Conservation (phyloP, 1,284 basidiomycete genomes). For the Vanrija pseudolonga region DNA sequence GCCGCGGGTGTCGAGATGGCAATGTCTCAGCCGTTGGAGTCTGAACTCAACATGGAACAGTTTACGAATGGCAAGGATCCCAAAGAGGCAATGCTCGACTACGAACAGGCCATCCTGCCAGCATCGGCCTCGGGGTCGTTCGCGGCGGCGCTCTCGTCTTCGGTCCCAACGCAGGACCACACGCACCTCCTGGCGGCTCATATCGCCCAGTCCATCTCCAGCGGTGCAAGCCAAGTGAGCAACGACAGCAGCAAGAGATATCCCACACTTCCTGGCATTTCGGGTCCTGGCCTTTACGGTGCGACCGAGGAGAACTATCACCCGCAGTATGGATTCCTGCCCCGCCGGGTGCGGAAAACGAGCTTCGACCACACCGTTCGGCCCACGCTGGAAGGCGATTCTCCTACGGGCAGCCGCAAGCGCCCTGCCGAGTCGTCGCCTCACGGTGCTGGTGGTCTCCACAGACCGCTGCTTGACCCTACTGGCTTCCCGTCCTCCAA, state of each 20-base stretch:
- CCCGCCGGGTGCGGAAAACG: slow-evolving; percentile 77
- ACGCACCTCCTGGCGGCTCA: slow-evolving; percentile 12
- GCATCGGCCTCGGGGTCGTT: slow-evolving; percentile 23
- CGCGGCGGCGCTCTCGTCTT: slow-evolving; percentile 11
- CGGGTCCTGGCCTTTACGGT: slow-evolving; percentile 42
- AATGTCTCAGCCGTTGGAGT: slow-evolving; percentile 19
- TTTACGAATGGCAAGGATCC: slow-evolving; percentile 10
- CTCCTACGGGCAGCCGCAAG: slow-evolving; percentile 26
- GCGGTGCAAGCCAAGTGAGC: background rate
- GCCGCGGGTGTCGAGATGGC: slow-evolving; percentile 16
- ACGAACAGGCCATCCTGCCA: slow-evolving; percentile 20
- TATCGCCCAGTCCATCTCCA: background rate
- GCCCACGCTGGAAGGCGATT: slow-evolving; percentile 17
- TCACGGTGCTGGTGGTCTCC: slow-evolving; percentile 17
- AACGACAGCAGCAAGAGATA: slow-evolving; percentile 8
- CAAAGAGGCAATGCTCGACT: slow-evolving; percentile 11
- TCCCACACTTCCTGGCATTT: slow-evolving; percentile 42
- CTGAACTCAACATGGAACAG: slow-evolving; percentile 22
- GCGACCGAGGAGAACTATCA: slow-evolving; percentile 48
- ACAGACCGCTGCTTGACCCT: slow-evolving; percentile 30
- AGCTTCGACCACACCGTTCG: slow-evolving; percentile 84
- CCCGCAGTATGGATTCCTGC: slow-evolving; percentile 59
- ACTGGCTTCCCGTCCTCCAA: slow-evolving; percentile 62
- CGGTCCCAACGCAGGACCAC: background rate
- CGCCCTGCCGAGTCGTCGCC: slow-evolving; percentile 46